Evolutionary conservation across 768 basidiomycete genomes (phyloP).

Genomic region (Amyloporia xantha): DNA sequence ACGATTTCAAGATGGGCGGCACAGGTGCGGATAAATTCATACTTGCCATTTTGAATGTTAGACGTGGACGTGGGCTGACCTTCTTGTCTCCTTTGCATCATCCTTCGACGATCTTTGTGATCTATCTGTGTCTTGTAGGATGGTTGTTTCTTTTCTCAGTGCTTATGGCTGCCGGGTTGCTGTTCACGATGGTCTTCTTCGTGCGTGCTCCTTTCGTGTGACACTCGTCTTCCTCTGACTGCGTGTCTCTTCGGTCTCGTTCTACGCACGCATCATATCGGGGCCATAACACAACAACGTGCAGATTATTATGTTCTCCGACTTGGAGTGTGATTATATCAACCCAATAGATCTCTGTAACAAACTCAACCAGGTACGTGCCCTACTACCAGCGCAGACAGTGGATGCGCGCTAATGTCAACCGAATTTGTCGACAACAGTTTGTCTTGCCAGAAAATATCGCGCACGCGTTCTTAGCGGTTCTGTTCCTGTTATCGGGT

Average conservation of each 20-base stretch:
- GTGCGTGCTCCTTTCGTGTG: constrained; percentile 43
- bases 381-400: background rate
- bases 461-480: constrained; percentile 86
- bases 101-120: background rate
- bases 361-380: constrained; percentile 89
- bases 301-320: constrained; percentile 99
- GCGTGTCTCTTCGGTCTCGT: background rate
- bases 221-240: constrained; percentile 1
- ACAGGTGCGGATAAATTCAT: constrained; percentile 3
- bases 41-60: too few species aligned
- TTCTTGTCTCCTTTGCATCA: background rate
- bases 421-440: constrained; percentile 37
- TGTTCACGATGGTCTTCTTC: constrained; percentile 99
- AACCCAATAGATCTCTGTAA: constrained; percentile 99
- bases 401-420: too few species aligned
- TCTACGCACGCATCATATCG: background rate
- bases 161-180: constrained; percentile 86
- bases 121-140: constrained; percentile 38
- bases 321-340: constrained; percentile 99
- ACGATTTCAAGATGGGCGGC: constrained; percentile 1
- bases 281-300: background rate
- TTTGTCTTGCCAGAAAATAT: constrained; percentile 97
- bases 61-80: background rate
- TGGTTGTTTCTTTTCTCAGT: constrained; percentile 98
- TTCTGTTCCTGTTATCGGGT: constrained; percentile 88